These are phyloP conservation scores for Limonomyces culmigenus DNA, from an alignment of 1,284 basidiomycete genomes.

Conservation along the genomic window DNA sequence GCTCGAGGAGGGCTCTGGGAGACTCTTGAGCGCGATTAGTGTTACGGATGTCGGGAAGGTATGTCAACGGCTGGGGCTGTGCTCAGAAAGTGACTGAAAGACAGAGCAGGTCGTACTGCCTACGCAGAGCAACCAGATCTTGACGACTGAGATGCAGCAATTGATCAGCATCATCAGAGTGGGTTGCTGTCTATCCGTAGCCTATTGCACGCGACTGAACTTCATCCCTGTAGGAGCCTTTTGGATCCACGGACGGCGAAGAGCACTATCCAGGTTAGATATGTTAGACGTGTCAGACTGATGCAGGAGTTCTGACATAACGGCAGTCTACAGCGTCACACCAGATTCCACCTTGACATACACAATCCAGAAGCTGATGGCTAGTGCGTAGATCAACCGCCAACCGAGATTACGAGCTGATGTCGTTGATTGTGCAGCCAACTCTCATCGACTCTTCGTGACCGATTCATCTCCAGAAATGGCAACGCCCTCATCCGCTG, in stretches of 20 bases:
- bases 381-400: conserved; percentile 31
- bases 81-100: not conserved
- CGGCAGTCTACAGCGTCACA: conserved; percentile 50
- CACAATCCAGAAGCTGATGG: conserved; percentile 60
- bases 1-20: conserved; percentile 41
- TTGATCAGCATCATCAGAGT: conserved; percentile 59
- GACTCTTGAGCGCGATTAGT: conserved; percentile 53
- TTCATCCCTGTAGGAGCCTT: conserved; percentile 27
- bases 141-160: conserved; percentile 43
- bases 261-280: conserved; percentile 55
- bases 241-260: conserved; percentile 52
- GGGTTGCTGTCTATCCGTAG: conserved; percentile 1
- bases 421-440: conserved; percentile 24
- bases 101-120: conserved; percentile 45
- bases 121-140: conserved; percentile 54
- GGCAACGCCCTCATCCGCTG: conserved; percentile 18
- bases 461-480: conserved; percentile 46
- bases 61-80: conserved; percentile 4
- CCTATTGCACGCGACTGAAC: conserved; percentile 1
- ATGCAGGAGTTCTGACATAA: not conserved
- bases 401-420: not conserved
- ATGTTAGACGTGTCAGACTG: not conserved
- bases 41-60: conserved; percentile 66
- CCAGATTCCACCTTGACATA: conserved; percentile 43
- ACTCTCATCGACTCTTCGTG: conserved; percentile 62